Percentiles rank a stretch among this genome's conserved stretches.
Conservation (phyloP, 768 basidiomycete species). For the Mycena capillaripes region DNA sequence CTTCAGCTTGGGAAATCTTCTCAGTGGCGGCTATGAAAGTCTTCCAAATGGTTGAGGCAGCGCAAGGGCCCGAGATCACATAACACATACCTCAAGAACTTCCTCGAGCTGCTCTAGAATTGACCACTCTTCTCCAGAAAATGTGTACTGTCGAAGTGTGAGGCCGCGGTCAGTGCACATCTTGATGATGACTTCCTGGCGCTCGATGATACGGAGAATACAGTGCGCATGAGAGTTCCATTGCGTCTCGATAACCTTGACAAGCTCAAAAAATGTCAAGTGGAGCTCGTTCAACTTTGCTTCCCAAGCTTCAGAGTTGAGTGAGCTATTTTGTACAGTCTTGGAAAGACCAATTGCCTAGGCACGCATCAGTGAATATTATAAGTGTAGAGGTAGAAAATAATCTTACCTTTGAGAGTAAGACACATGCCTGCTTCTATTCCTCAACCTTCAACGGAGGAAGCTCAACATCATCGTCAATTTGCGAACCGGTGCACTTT, state of each 20-base stretch:
- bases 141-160: conserved; percentile 4
- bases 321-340: not conserved
- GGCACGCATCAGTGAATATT: too few relatives aligned
- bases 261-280: not conserved
- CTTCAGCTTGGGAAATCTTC: not conserved
- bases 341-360: too few relatives aligned
- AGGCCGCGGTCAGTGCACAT: conserved; percentile 1
- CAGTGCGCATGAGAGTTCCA: conserved; percentile 11
- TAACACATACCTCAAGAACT: conserved; percentile 3
- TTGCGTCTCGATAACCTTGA: not conserved
- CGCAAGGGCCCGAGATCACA: not conserved
- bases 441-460: too few relatives aligned
- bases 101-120: conserved; percentile 4
- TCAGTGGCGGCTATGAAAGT: conserved; percentile 1
- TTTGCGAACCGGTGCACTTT: too few relatives aligned
- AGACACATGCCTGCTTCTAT: too few relatives aligned
- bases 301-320: not conserved
- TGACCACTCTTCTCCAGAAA: conserved; percentile 7
- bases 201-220: conserved; percentile 1
- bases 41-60: not conserved
- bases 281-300: conserved; percentile 8
- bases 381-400: too few relatives aligned
- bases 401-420: too few relatives aligned
- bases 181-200: not conserved
- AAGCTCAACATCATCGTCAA: too few relatives aligned